Evolutionary conservation across 352 stramenopile species (phyloP), one percentile per base, ranked within the genome.

Genomic region (Albugo candida): DNA sequence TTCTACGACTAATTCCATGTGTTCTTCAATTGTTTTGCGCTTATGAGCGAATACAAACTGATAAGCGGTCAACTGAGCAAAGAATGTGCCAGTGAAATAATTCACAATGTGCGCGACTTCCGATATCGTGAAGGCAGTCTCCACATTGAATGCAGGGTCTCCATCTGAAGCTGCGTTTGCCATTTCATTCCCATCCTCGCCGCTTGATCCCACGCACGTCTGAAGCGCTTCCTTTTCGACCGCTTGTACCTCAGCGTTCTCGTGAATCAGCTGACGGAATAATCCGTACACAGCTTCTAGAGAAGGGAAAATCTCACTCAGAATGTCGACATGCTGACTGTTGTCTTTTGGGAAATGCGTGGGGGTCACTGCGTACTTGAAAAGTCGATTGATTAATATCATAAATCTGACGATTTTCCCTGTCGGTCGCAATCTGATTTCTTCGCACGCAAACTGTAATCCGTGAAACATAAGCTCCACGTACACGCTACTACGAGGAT

Each of bases 31-130:
- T 21, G 55, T 49, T 36, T 56, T 51, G 44, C 47, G 57, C 42
- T 42, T 53, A 48, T 42, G 56, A 45, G 39, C 35, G 48, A 78
- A 83, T 11, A 69, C 63, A n/a, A 53, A 55, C 41, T 88, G 75
- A 46, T 81, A 83, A 20, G 70, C 65, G 12, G 48, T 47, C 31
- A 84, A 58, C 49, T 85, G 68, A 13, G 62, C 60, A 52, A 82
- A 82, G 55, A 85, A 80, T 11, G 75, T 83, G 6, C 63, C 60
- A 14, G 62, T 67, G 53, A 87, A 65, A 58, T 81, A 87, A 39
- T 48, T 36, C n/a, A 85, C 72, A 49, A 85, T 67, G 11, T 46
- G 60, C 24, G 60, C 53, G 20, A 83, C 70, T 35, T 87, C 63
- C 1, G 44, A 16, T 35, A 6, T 54, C 35, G n/a, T 53, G 59